Base-by-base conservation (phyloP, 352 stramenopile species). In the Phytopythium oedochilum region DNA sequence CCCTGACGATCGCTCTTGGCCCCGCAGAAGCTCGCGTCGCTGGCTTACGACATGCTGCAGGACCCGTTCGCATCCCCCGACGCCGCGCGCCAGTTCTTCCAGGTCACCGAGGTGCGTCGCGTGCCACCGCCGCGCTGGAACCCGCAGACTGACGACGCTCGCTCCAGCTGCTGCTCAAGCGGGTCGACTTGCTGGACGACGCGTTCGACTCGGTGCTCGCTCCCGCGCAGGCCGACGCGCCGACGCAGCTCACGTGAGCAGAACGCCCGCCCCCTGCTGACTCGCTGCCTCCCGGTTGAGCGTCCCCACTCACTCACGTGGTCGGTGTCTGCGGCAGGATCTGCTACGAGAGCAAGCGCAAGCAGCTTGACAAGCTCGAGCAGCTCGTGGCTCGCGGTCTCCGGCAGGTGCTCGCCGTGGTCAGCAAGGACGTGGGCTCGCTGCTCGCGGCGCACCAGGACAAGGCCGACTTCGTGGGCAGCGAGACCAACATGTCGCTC, bases 401-500 rank as follows among this genome's bases (percentile, higher is more conserved):
- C 3, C 67, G 84, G 31, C 73, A 78, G 39, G 71, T 83, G 15
- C 66, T 92, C 43, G 35, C 53, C 17, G 81, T 89, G n/a, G 75
- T 86, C 18, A 78, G 87, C 35, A 93, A 90, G 53, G 52, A 67
- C 17, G 48, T 90, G 26, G 52, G 57, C 6, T 52, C 73, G 25
- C 76, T 88, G 34, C 61, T 94, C 4, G 57, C 64, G 20, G 61
- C 66, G 8, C 72, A 73, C 28, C 83, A 92, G 48, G 78, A 86
- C 39, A 94, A 94, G 59, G 63, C 25, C 26, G 83, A 94, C 46
- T 94, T 94, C 45, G 73, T 92, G 18, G 80, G 77, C 18, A 86
- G 77, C 26, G 72, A 89, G 63, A 61, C 70, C 12, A 89, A 83
- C 63, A 80, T 88, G 69, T 90, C 76, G 40, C 67, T 92, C 5